phyloP scores from a whole-genome alignment of 176 grass and related monocot genomes.

The Alloteropsis semialata region DNA sequence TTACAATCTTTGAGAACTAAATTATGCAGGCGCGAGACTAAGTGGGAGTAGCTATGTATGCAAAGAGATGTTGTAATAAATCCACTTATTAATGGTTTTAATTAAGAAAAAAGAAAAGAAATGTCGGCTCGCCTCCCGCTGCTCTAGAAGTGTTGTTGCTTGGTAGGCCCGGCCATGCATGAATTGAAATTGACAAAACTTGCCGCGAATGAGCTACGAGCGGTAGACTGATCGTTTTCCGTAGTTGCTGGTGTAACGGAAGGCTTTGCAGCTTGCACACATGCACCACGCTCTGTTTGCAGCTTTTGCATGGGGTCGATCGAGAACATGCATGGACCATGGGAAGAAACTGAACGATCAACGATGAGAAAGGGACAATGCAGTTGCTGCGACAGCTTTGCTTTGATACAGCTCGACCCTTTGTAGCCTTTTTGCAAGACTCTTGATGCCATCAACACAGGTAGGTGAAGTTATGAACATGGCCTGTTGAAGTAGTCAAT shows the following conservation, averaged over 20 bases:
- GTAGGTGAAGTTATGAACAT: no score
- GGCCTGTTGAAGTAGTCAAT: no score
- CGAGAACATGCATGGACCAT: background rate
- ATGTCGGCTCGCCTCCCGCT: background rate
- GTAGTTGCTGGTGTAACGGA: background rate
- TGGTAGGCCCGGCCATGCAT: background rate
- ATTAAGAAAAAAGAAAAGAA: background rate
- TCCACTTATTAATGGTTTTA: no score
- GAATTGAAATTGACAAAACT: background rate
- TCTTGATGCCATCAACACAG: no score
- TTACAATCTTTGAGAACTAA: no score
- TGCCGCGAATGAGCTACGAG: background rate
- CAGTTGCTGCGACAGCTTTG: no score
- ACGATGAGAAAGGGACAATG: background rate
- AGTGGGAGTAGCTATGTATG: no score
- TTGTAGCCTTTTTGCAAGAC: background rate
- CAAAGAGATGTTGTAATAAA: no score
- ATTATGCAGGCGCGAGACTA: no score
- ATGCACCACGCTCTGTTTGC: background rate
- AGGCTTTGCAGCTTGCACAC: background rate
- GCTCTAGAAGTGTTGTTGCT: background rate
- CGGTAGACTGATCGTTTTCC: background rate
- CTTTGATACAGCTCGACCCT: background rate
- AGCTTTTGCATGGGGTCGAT: background rate
- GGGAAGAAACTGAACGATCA: background rate